phyloP scores from a whole-genome alignment of 306 rosid genomes.

The Quercus ilex region DNA sequence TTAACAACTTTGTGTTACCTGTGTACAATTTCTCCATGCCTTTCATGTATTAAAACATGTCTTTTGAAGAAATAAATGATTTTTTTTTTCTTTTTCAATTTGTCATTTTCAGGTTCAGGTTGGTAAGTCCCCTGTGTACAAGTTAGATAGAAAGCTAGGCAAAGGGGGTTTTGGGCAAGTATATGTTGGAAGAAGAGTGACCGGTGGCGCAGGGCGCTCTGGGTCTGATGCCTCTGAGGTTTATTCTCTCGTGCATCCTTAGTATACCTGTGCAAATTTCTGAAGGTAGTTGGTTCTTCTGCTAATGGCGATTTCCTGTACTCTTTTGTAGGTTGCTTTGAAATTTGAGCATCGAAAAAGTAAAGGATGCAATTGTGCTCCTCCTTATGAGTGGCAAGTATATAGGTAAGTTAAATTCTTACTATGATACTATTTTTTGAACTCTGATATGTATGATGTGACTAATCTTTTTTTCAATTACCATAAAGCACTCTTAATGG shows the following conservation, averaged over 20 bases:
- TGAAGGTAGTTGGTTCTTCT: neutral
- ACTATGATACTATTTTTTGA: neutral
- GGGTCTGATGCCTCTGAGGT: constrained; percentile 88
- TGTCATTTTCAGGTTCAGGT: constrained; percentile 70
- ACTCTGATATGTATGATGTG: constrained; percentile 3
- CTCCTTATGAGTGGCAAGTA: constrained; percentile 97
- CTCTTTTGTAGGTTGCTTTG: constrained; percentile 67
- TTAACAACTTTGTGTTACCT: neutral
- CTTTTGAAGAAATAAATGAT: neutral
- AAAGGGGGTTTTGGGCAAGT: constrained; percentile 99
- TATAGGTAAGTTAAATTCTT: constrained; percentile 55
- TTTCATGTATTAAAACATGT: neutral
- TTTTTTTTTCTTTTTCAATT: neutral
- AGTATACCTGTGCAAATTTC: neutral
- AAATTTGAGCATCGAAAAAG: constrained; percentile 91
- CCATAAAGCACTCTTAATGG: constrained; percentile 67
- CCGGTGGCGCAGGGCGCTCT: constrained; percentile 51
- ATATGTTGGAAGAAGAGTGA: constrained; percentile 84
- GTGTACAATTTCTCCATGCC: neutral
- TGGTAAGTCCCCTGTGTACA: constrained; percentile 80
- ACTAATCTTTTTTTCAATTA: constrained; percentile 14
- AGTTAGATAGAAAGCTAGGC: constrained; percentile 86
- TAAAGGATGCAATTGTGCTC: constrained; percentile 90
- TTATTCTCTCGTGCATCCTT: constrained; percentile 1
- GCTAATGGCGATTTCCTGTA: neutral